A percentile compares a stretch with the other conserved stretches of the same genome.
Evolutionary conservation across 495 filamentous ascomycete genomes (phyloP).

Genomic region (Penicillium subrubescens): DNA sequence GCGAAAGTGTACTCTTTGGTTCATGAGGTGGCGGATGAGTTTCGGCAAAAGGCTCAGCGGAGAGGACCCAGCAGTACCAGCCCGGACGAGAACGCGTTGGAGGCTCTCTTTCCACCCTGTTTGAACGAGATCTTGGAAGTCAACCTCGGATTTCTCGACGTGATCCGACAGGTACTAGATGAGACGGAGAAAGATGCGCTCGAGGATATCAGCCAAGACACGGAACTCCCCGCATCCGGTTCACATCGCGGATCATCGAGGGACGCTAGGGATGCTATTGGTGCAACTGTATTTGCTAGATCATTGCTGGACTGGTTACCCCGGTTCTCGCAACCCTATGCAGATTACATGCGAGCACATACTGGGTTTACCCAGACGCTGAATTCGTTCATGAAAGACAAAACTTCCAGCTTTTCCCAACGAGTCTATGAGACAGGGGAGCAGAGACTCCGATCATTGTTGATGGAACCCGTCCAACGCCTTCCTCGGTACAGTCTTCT

Average conservation of each 20-base stretch:
- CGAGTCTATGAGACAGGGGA: constrained; percentile 83
- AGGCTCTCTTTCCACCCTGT: constrained; percentile 77
- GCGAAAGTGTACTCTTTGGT: constrained; percentile 80
- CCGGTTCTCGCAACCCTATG: constrained; percentile 83
- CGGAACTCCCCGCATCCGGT: constrained; percentile 41
- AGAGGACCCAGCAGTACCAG: constrained; percentile 64
- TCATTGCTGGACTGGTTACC: constrained; percentile 87
- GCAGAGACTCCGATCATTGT: constrained; percentile 83
- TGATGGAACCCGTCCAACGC: constrained; percentile 96
- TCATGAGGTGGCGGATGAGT: constrained; percentile 72
- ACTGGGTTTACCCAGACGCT: constrained; percentile 80
- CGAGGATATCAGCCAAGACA: constrained; percentile 61
- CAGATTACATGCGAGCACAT: constrained; percentile 86
- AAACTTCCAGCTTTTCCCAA: constrained; percentile 75
- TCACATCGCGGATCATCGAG: constrained; percentile 38
- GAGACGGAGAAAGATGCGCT: constrained; percentile 81
- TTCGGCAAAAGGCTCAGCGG: constrained; percentile 64
- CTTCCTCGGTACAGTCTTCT: constrained; percentile 93
- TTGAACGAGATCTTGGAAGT: constrained; percentile 74
- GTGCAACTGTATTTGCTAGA: constrained; percentile 72
- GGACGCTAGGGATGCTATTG: constrained; percentile 67
- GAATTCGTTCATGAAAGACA: constrained; percentile 69
- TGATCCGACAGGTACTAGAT: constrained; percentile 74
- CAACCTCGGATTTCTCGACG: constrained; percentile 76
- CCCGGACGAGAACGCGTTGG: constrained; percentile 69